Conservation (phyloP, 768 basidiomycete species). For the Trametes elegans region DNA sequence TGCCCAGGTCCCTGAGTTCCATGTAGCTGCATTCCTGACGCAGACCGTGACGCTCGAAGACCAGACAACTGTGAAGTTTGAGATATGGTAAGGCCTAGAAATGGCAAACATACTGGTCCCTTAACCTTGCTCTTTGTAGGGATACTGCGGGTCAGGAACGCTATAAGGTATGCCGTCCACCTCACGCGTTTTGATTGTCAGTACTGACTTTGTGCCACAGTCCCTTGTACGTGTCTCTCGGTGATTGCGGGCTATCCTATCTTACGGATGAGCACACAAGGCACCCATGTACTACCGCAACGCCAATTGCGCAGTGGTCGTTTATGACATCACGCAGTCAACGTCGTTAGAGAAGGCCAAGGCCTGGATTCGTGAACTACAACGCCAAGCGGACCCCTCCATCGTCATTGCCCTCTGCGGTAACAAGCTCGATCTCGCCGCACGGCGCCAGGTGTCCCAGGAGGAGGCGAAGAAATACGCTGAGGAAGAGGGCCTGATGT, state of each 20-base stretch:
- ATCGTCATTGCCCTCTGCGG: constrained; percentile 96
- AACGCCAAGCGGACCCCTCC: constrained; percentile 95
- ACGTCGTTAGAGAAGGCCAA: constrained; percentile 93
- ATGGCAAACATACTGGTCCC: background rate
- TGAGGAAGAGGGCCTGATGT: constrained; percentile 89
- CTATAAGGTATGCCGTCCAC: constrained; percentile 59
- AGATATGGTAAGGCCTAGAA: constrained; percentile 76
- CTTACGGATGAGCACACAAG: constrained; percentile 33
- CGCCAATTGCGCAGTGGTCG: constrained; percentile 91
- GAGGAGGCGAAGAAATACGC: constrained; percentile 93
- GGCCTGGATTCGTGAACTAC: constrained; percentile 94
- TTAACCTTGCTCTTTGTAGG: constrained; percentile 43
- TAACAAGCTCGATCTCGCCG: constrained; percentile 88
- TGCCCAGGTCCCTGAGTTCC: constrained; percentile 23
- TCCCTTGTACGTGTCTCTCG: constrained; percentile 42
- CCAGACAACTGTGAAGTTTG: constrained; percentile 92
- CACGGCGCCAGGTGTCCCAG: constrained; percentile 79
- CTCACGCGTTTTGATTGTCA: constrained; percentile 3
- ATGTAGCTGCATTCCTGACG: constrained; percentile 92
- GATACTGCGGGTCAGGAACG: constrained; percentile 96
- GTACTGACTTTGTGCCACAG: constrained; percentile 28
- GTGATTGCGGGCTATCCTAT: background rate
- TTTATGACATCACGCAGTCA: constrained; percentile 93
- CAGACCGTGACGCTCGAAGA: constrained; percentile 92
- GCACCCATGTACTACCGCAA: constrained; percentile 98